phyloP scores from a whole-genome alignment of 352 stramenopile genomes.

The Globisporangium canariense region DNA sequence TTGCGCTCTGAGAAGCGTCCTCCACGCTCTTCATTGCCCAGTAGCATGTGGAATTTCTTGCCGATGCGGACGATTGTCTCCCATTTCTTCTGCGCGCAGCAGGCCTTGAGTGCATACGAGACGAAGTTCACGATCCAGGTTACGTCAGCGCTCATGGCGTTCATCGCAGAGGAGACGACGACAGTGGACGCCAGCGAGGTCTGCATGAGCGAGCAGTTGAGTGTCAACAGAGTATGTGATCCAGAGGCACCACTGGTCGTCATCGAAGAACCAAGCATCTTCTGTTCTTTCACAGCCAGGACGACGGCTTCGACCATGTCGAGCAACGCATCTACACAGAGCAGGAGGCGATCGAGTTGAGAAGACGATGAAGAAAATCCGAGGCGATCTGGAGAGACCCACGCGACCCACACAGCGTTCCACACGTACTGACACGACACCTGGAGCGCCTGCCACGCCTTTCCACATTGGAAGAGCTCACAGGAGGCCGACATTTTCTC shows the following conservation, averaged over 20 bases:
- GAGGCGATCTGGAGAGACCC: constrained; percentile 43
- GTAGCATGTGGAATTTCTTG: constrained; percentile 46
- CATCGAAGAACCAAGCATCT: background rate
- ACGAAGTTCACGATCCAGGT: constrained; percentile 51
- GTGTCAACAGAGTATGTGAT: constrained; percentile 1
- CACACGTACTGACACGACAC: constrained; percentile 47
- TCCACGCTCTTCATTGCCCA: constrained; percentile 24
- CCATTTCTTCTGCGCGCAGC: constrained; percentile 39
- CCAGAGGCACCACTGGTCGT: background rate
- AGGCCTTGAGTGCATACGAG: constrained; percentile 30
- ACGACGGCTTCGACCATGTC: constrained; percentile 51
- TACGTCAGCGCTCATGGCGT: constrained; percentile 33
- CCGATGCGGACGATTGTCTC: constrained; percentile 53
- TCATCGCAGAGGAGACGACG: constrained; percentile 31
- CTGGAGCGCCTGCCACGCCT: constrained; percentile 60
- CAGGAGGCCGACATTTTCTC: constrained; percentile 39
- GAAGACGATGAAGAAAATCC: constrained; percentile 4
- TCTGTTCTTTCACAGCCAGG: constrained; percentile 19
- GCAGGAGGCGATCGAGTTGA: constrained; percentile 21
- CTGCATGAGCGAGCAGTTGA: constrained; percentile 12
- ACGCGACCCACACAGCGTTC: constrained; percentile 52
- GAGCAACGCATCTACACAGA: constrained; percentile 43
- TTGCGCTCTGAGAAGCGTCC: constrained; percentile 59
- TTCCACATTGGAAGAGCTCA: constrained; percentile 36
- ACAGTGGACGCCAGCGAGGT: constrained; percentile 33